Evolutionary conservation across 1,139 yeast genomes (phyloP), one percentile per base, ranked within the genome.

Genomic region (Komagataea norvegica): DNA sequence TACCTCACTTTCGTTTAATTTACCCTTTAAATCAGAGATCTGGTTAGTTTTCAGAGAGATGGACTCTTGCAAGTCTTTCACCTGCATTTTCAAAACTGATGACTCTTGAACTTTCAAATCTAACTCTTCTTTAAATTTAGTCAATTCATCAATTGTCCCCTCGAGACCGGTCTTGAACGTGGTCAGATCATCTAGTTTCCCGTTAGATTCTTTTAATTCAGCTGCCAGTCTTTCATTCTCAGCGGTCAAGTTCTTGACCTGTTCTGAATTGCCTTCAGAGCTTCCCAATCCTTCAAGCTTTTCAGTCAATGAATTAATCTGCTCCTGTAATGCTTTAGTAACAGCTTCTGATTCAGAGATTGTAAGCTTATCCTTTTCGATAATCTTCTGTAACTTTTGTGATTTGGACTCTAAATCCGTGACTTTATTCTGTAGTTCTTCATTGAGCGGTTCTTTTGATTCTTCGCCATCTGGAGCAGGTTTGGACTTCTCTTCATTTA

Each of bases 391-490:
- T 16, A 21, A 10, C 8, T 11, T 14, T 2, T 15, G 14, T 7
- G 3, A 7, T 9, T 17, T 8, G 5, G 18, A 14, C 15, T 22
- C 20, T 3, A n/a, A 8, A 3, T 33, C 27, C 17, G 34, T 29
- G 18, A 25, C 30, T 2, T 43, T 36, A 7, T 15, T 24, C 25
- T 29, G 23, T 10, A 31, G 13, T 19, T 22, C 33, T 7, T 11
- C 14, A 5, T 21, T 15, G 16, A 31, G n/a, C 15, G 34, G 24
- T 5, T 25, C 11, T 21, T 35, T 36, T 25, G 41, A 31, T 5
- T 48, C 42, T 11, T 45, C 42, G 7, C 48, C 41, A 16, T 38
- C n/a, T n/a, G n/a, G 34, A 22, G 22, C 6, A 5, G 29, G 19
- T 9, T 30, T 17, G 6, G 14, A 20, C 23, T 27, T 30, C 14